Evolutionary conservation across 2,329 filamentous ascomycete genomes (phyloP).

Genomic region (Colletotrichum sidae): DNA sequence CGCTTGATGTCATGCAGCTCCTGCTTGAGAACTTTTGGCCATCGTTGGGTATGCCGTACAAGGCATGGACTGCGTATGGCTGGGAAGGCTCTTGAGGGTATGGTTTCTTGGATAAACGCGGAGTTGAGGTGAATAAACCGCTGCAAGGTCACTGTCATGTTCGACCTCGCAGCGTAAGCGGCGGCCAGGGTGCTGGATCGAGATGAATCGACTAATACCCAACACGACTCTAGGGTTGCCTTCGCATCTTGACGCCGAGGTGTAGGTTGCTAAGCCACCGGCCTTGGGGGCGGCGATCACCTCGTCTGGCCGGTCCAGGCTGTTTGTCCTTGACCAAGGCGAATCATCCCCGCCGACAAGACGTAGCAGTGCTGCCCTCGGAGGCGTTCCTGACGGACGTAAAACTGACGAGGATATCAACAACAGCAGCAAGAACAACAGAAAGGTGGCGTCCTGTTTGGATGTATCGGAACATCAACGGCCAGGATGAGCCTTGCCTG

Average conservation of each 20-base stretch:
- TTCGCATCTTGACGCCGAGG: constrained; percentile 23
- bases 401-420: constrained; percentile 15
- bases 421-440: constrained; percentile 7
- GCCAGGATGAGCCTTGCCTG: constrained; percentile 21
- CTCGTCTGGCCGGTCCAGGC: not conserved
- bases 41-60: not conserved
- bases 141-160: constrained; percentile 20
- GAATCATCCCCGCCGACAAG: not conserved
- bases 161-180: constrained; percentile 19
- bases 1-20: constrained; percentile 34
- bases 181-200: constrained; percentile 27
- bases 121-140: constrained; percentile 25
- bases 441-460: constrained; percentile 1
- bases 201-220: constrained; percentile 28
- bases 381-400: constrained; percentile 26
- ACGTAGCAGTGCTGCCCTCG: constrained; percentile 2
- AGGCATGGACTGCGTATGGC: not conserved
- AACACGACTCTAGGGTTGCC: constrained; percentile 22
- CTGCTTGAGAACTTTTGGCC: constrained; percentile 17
- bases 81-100: not conserved
- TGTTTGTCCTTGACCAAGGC: not conserved
- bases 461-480: not conserved
- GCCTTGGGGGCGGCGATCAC: constrained; percentile 32
- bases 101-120: not conserved
- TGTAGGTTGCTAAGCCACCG: constrained; percentile 16